phyloP scores from a whole-genome alignment of 179 eudicot genomes.

The Beta corolliflora region DNA sequence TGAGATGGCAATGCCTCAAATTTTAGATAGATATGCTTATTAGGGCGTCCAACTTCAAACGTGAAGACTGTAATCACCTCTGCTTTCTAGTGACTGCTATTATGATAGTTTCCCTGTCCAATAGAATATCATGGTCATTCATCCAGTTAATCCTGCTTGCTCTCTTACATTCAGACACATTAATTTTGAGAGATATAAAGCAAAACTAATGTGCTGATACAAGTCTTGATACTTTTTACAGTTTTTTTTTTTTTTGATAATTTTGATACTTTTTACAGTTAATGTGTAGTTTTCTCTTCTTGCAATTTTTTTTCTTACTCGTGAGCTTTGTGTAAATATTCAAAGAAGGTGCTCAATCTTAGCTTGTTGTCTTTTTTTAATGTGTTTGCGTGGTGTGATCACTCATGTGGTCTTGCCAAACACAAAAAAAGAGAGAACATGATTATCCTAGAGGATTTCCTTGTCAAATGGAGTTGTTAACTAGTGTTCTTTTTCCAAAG shows the following conservation, averaged over 20 bases:
- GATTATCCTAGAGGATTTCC: neutral
- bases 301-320: neutral
- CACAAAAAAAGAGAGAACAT: no score
- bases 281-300: neutral
- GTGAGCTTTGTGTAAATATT: neutral
- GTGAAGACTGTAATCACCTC: neutral
- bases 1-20: conserved; percentile 28
- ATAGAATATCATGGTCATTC: neutral
- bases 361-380: neutral
- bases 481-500: neutral
- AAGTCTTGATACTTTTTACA: no score
- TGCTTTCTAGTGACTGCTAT: neutral
- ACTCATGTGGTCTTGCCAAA: neutral
- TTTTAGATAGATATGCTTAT: neutral
- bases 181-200: neutral
- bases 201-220: neutral
- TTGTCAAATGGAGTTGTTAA: neutral
- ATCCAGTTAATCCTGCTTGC: neutral
- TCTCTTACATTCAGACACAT: neutral
- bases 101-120: neutral
- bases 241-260: no score
- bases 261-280: neutral
- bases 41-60: neutral
- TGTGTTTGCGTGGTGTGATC: neutral
- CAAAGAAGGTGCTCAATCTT: neutral